Evolutionary conservation across 768 basidiomycete genomes (phyloP).

Genomic region (Melanogaster broomeanus): DNA sequence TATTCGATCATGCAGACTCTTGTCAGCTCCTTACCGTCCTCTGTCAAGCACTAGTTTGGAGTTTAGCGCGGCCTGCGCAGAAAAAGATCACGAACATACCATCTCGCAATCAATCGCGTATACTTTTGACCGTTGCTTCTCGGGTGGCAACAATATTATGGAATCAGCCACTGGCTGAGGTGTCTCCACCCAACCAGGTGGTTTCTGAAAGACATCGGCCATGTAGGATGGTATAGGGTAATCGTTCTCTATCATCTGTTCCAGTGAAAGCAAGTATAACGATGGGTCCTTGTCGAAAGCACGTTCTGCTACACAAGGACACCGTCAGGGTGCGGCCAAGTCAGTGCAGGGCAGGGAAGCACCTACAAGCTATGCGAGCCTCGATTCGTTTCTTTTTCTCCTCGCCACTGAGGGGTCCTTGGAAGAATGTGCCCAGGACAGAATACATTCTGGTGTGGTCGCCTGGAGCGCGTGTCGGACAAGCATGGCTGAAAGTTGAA

Average conservation of each 20-base stretch:
- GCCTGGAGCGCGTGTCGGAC: conserved; percentile 91
- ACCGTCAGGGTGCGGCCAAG: conserved; percentile 7
- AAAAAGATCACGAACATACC: conserved; percentile 48
- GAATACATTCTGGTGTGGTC: conserved; percentile 85
- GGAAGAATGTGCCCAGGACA: conserved; percentile 81
- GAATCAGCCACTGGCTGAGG: conserved; percentile 46
- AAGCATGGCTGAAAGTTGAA: conserved; percentile 87
- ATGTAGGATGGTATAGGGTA: conserved; percentile 89
- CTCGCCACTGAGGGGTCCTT: conserved; percentile 72
- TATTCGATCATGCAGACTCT: conserved; percentile 85
- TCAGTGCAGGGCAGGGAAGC: neutral
- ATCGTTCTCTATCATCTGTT: conserved; percentile 94
- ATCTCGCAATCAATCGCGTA: conserved; percentile 97
- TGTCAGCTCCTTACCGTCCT: conserved; percentile 87
- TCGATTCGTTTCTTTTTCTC: conserved; percentile 72
- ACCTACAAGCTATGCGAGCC: conserved; percentile 41
- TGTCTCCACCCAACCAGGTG: conserved; percentile 81
- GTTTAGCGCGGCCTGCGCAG: neutral
- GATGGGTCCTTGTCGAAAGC: conserved; percentile 63
- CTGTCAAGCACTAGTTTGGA: conserved; percentile 71
- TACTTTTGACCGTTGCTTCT: conserved; percentile 48
- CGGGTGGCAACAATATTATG: conserved; percentile 30
- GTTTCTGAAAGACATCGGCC: conserved; percentile 65
- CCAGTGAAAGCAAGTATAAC: conserved; percentile 71
- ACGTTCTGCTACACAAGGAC: conserved; percentile 49